These are phyloP conservation scores for Globisporangium uncinulatum DNA, from an alignment of 352 stramenopile genomes.

Conservation along the genomic window DNA sequence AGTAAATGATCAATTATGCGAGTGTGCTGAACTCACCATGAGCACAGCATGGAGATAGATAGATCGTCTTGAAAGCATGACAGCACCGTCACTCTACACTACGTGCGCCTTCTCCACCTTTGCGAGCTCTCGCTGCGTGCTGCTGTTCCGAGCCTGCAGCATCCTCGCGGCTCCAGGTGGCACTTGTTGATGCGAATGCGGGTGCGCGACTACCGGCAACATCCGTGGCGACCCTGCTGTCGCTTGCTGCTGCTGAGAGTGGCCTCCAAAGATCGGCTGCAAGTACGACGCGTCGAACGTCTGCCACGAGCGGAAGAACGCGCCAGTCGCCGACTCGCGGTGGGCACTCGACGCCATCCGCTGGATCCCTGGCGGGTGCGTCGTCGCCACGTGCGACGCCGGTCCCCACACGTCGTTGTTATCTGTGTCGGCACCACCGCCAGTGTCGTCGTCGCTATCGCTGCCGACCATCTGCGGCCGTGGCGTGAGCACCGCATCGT, in stretches of 20 bases:
- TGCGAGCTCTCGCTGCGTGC: constrained; percentile 16
- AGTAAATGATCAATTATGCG: too few species aligned
- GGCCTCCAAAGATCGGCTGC: constrained; percentile 76
- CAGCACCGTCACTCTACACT: constrained; percentile 19
- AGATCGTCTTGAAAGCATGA: not conserved
- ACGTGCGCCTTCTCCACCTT: constrained; percentile 36
- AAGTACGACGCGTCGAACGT: constrained; percentile 74
- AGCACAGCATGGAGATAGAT: not conserved
- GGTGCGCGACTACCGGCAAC: constrained; percentile 4
- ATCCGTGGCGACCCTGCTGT: constrained; percentile 7
- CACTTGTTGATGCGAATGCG: constrained; percentile 15
- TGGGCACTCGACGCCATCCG: constrained; percentile 21
- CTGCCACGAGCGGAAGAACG: constrained; percentile 78
- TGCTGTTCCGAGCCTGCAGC: constrained; percentile 9
- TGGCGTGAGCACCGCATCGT: constrained; percentile 47
- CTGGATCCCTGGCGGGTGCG: constrained; percentile 21
- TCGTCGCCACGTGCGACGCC: not conserved
- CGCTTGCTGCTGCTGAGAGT: constrained; percentile 20
- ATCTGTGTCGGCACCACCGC: constrained; percentile 3
- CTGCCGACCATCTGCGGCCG: constrained; percentile 68
- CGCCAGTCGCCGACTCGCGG: constrained; percentile 42
- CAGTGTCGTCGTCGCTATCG: constrained; percentile 34
- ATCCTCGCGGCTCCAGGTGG: not conserved
- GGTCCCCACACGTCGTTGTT: not conserved
- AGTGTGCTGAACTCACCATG: too few species aligned